Conservation (phyloP, 2,329 filamentous ascomycete species). For the Colletotrichum sidae region DNA sequence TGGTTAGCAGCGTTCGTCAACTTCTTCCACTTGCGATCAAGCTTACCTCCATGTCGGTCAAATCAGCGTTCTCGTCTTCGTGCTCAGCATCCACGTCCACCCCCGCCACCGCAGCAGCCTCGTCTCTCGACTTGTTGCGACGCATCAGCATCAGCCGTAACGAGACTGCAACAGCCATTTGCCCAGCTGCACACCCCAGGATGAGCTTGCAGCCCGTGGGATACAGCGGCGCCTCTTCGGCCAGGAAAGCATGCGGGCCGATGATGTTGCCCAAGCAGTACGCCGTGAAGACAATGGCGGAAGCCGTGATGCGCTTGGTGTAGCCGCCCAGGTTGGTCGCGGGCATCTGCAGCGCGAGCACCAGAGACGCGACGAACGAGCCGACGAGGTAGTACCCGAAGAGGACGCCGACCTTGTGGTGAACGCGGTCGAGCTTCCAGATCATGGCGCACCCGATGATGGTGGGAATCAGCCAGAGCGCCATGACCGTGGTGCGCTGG, state of each 20-base stretch:
- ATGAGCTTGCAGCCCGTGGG: conserved; percentile 64
- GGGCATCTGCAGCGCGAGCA: conserved; percentile 65
- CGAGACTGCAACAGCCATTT: conserved; percentile 51
- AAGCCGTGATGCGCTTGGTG: conserved; percentile 58
- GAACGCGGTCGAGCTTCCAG: conserved; percentile 58
- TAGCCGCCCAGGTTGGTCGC: conserved; percentile 60
- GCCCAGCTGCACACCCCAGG: conserved; percentile 56
- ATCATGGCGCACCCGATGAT: conserved; percentile 60
- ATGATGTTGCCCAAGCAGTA: conserved; percentile 61
- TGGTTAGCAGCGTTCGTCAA: not conserved
- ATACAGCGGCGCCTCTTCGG: conserved; percentile 58
- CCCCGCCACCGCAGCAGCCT: conserved; percentile 39
- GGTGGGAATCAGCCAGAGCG: conserved; percentile 62
- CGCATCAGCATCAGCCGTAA: conserved; percentile 50
- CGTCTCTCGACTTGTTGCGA: conserved; percentile 53
- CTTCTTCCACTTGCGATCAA: not conserved
- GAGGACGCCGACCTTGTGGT: conserved; percentile 58
- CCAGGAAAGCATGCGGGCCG: conserved; percentile 59
- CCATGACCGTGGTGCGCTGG: conserved; percentile 63
- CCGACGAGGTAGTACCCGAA: conserved; percentile 64
- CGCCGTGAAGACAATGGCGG: conserved; percentile 58
- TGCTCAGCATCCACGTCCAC: conserved; percentile 37
- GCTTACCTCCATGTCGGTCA: conserved; percentile 53
- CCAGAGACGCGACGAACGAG: conserved; percentile 61
- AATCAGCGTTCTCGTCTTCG: conserved; percentile 45